Percentiles rank a stretch among this genome's conserved stretches.
phyloP scores from a whole-genome alignment of 2,329 filamentous ascomycete species.

The Rhytidhysteron rufulum region DNA sequence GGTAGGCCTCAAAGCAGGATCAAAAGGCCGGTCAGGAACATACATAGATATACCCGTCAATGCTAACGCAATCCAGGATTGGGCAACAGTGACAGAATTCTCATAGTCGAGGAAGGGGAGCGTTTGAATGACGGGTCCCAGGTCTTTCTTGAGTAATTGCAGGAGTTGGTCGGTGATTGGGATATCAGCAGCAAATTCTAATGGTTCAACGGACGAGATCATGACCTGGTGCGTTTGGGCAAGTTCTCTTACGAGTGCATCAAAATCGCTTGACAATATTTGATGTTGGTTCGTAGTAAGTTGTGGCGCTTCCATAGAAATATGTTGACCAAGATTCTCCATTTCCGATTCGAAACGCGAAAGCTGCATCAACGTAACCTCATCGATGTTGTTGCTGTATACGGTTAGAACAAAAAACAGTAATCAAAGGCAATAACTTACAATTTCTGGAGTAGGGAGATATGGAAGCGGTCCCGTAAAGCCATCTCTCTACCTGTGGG shows the following conservation, averaged over 20 bases:
- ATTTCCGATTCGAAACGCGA: constrained; percentile 40
- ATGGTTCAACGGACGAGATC: constrained; percentile 3
- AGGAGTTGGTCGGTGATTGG: constrained; percentile 29
- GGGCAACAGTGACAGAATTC: constrained; percentile 38
- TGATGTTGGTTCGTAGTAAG: constrained; percentile 28
- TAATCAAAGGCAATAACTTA: constrained; percentile 1
- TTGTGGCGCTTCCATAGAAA: constrained; percentile 29
- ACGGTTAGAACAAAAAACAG: neutral
- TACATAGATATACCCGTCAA: constrained; percentile 73
- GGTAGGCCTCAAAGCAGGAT: constrained; percentile 63
- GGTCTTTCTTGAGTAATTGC: constrained; percentile 18
- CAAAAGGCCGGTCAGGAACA: constrained; percentile 80
- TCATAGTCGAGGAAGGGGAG: constrained; percentile 4
- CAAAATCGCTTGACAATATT: constrained; percentile 26
- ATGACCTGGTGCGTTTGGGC: constrained; percentile 15
- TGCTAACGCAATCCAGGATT: constrained; percentile 72
- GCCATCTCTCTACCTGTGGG: constrained; percentile 17
- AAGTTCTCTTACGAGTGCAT: constrained; percentile 16
- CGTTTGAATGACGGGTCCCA: constrained; percentile 3
- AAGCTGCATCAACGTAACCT: constrained; percentile 38
- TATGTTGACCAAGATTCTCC: constrained; percentile 31
- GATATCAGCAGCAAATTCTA: constrained; percentile 11
- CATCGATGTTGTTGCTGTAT: constrained; percentile 17
- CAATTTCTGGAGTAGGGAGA: constrained; percentile 20
- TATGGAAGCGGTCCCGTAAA: constrained; percentile 26